phyloP scores from a whole-genome alignment of 208 protist genomes.

The Porcisia hertigi region DNA sequence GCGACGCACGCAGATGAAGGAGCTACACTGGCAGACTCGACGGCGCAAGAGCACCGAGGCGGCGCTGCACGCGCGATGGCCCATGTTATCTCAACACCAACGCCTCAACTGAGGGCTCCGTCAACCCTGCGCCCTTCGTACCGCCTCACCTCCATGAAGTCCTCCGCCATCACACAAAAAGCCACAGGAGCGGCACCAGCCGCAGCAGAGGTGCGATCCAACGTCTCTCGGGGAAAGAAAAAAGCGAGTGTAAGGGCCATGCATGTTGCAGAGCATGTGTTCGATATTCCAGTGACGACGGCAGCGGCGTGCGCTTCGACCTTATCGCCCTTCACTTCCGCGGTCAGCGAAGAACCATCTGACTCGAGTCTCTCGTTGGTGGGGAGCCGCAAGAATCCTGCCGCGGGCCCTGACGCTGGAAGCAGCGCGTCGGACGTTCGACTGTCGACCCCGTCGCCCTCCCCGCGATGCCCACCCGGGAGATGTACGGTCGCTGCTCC shows the following conservation, averaged over 20 bases:
- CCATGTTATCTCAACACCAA: neutral
- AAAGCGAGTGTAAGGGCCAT: neutral
- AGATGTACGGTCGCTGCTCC: neutral
- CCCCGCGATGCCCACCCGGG: slow-evolving; percentile 12
- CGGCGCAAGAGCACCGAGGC: neutral
- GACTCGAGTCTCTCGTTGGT: slow-evolving; percentile 23
- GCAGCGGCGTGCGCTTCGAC: slow-evolving; percentile 9
- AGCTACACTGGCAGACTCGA: neutral
- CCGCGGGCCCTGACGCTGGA: neutral
- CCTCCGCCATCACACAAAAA: neutral
- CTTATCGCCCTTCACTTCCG: slow-evolving; percentile 21
- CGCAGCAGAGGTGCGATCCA: neutral
- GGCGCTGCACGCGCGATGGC: neutral
- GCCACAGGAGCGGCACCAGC: neutral
- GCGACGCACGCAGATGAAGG: neutral
- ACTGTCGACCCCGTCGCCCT: slow-evolving; percentile 14
- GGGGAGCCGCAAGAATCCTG: slow-evolving; percentile 1
- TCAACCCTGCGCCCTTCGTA: neutral
- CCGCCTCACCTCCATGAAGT: slow-evolving; percentile 7
- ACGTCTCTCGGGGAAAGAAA: neutral
- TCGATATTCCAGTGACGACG: neutral
- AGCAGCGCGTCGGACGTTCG: neutral
- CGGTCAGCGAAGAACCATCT: slow-evolving; percentile 7
- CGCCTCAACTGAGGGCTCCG: neutral
- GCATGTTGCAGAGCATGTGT: neutral